phyloP scores from a whole-genome alignment of 305 asterid genomes.

The Fraxinus ornus region DNA sequence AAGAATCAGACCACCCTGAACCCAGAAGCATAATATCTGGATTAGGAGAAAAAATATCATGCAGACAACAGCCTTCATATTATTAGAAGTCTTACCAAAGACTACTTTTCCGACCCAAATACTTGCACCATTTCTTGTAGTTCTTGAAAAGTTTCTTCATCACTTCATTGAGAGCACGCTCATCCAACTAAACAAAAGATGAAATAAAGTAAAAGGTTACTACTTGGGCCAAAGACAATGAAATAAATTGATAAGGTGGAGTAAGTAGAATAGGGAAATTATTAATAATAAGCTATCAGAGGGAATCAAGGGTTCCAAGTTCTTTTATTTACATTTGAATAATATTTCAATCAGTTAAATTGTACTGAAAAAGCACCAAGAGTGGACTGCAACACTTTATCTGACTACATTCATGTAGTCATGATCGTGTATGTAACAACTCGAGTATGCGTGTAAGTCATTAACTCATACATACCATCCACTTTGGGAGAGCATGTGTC shows the following conservation, averaged over 20 bases:
- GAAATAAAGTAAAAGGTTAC: neutral
- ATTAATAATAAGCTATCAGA: neutral
- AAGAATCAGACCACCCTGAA: neutral
- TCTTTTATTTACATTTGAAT: neutral
- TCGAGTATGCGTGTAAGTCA: neutral
- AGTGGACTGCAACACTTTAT: neutral
- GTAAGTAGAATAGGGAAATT: neutral
- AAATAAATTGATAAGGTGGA: too few species aligned
- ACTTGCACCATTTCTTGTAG: conserved; percentile 99
- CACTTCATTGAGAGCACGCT: conserved; percentile 91
- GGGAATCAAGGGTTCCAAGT: neutral
- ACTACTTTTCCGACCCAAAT: conserved; percentile 92
- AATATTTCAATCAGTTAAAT: conserved; percentile 6
- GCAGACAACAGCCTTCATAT: neutral
- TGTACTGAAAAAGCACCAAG: neutral
- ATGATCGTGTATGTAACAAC: neutral
- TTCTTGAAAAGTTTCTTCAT: conserved; percentile 98
- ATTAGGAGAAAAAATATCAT: conserved; percentile 9
- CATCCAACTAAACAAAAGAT: conserved; percentile 65
- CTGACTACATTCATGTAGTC: neutral
- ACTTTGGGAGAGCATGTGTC: neutral
- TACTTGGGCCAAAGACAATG: conserved; percentile 16
- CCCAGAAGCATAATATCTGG: conserved; percentile 10
- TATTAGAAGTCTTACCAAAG: conserved; percentile 57
- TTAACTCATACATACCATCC: neutral